Evolutionary conservation across 2,329 filamentous ascomycete species (phyloP).

Genomic region (Dendrostoma leiphaemia): DNA sequence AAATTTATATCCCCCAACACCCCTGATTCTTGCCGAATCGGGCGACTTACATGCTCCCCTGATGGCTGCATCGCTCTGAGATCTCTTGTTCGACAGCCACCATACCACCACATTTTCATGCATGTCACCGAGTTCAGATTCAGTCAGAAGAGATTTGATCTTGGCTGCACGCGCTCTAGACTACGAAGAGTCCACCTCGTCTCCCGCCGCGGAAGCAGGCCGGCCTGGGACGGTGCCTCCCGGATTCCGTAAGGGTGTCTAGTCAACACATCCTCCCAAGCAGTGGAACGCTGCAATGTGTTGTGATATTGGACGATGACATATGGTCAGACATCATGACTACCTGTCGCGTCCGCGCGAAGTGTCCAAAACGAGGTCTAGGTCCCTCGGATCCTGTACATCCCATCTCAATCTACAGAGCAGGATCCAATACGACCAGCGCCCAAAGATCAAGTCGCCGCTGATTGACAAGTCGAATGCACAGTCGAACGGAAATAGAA

Average conservation of each 20-base stretch:
- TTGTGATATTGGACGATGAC: not conserved
- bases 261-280: not conserved
- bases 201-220: not conserved
- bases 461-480: not conserved
- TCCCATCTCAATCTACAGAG: not conserved
- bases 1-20: constrained; percentile 8
- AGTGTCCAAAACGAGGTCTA: not conserved
- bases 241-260: constrained; percentile 20
- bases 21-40: constrained; percentile 16
- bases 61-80: not conserved
- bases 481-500: constrained; percentile 1
- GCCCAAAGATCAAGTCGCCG: not conserved
- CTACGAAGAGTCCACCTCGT: not conserved
- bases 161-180: not conserved
- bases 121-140: not conserved
- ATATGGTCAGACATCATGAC: not conserved
- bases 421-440: not conserved
- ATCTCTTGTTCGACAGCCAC: not conserved
- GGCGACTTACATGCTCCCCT: constrained; percentile 9
- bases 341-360: not conserved
- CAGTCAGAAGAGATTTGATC: not conserved
- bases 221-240: constrained; percentile 3
- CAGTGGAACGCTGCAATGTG: no score
- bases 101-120: not conserved
- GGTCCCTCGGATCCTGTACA: not conserved